Conservation (phyloP, 73 alveolate species). For the Paramecium octaurelia region DNA sequence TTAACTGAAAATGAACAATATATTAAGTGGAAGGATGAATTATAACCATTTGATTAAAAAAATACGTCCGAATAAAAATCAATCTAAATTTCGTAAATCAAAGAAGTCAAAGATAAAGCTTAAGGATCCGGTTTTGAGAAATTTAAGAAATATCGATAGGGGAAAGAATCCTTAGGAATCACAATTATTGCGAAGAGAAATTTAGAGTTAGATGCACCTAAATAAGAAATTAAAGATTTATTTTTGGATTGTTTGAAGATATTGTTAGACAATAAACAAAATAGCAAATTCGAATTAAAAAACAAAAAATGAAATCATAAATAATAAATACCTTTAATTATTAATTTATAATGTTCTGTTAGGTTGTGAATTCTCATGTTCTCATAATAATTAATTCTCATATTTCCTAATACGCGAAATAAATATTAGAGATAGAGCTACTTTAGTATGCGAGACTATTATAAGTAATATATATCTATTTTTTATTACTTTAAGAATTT, state of each 20-base stretch:
- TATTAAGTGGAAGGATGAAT: slow-evolving; percentile 10
- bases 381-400: slow-evolving; percentile 1
- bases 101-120: background rate
- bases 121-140: background rate
- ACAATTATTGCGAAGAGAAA: slow-evolving; percentile 4
- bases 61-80: background rate
- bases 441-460: slow-evolving; percentile 74
- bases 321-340: background rate
- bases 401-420: slow-evolving; percentile 77
- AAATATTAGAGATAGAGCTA: slow-evolving; percentile 77
- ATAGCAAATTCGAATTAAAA: background rate
- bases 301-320: background rate
- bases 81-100: background rate
- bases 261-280: background rate
- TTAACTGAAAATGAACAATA: background rate
- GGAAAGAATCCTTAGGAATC: background rate
- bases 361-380: background rate
- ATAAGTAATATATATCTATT: background rate
- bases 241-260: background rate
- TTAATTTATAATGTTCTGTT: slow-evolving; percentile 38
- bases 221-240: background rate
- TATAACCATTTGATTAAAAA: slow-evolving; percentile 10
- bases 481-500: slow-evolving; percentile 82
- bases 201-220: slow-evolving; percentile 10
- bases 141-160: slow-evolving; percentile 8